Evolutionary conservation across 768 basidiomycete genomes (phyloP).

Genomic region (Tylopilus sp.): DNA sequence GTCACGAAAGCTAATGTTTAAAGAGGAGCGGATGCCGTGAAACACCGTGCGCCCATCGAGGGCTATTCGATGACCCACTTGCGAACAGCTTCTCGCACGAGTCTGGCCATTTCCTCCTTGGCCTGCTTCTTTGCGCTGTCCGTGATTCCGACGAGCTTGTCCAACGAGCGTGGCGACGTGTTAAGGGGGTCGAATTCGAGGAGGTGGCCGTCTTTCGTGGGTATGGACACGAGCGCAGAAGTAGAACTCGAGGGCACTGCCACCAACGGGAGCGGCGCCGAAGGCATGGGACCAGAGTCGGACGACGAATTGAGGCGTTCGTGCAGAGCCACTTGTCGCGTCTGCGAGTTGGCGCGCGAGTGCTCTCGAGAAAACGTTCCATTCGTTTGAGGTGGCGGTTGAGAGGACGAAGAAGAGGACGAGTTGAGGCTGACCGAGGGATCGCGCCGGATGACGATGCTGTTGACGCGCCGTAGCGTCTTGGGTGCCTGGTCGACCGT

Average conservation of each 20-base stretch:
- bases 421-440: conserved; percentile 43
- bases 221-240: conserved; percentile 70
- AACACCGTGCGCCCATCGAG: too few relatives aligned
- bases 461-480: conserved; percentile 45
- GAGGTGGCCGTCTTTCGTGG: conserved; percentile 76
- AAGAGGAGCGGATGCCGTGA: too few relatives aligned
- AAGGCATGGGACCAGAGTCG: too few relatives aligned
- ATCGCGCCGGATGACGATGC: conserved; percentile 59
- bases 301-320: conserved; percentile 10
- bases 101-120: conserved; percentile 66
- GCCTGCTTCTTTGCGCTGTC: conserved; percentile 83
- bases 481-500: conserved; percentile 9
- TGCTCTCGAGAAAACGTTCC: conserved; percentile 24
- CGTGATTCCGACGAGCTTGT: conserved; percentile 74
- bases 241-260: conserved; percentile 21
- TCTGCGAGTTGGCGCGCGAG: conserved; percentile 42
- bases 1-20: too few relatives aligned
- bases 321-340: too few relatives aligned
- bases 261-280: too few relatives aligned
- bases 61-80: conserved; percentile 63
- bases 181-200: conserved; percentile 82
- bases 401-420: conserved; percentile 22
- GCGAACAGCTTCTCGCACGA: conserved; percentile 69
- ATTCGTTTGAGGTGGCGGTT: conserved; percentile 18
- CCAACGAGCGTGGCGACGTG: conserved; percentile 67